Percentiles rank a stretch among this genome's conserved stretches.
Evolutionary conservation across 306 rosid species (phyloP).

Genomic region (Gastrolobium bilobum): DNA sequence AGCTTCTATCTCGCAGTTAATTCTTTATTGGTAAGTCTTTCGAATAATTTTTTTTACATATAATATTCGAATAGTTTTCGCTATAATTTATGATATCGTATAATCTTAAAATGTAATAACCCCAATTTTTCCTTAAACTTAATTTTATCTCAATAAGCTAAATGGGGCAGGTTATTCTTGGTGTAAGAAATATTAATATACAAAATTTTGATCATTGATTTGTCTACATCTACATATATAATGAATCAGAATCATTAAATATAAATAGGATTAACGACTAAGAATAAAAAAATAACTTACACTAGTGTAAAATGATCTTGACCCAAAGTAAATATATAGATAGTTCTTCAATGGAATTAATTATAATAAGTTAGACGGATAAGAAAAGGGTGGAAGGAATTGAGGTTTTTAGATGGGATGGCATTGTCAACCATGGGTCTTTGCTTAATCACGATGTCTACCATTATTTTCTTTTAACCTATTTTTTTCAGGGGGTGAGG

Average conservation of each 20-base stretch:
- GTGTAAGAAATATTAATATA: no score
- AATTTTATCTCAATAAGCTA: no score
- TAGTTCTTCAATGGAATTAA: not conserved
- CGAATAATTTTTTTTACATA: not conserved
- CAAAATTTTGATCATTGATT: no score
- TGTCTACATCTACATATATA: no score
- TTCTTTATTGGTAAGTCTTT: not conserved
- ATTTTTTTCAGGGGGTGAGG: not conserved
- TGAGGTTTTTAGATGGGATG: conserved; percentile 64
- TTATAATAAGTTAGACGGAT: conserved; percentile 35
- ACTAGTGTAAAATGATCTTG: no score
- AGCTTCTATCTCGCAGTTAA: not conserved
- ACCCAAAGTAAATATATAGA: not conserved
- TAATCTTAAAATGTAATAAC: not conserved
- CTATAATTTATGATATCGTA: not conserved
- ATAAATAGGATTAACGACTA: no score
- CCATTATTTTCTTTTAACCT: conserved; percentile 49
- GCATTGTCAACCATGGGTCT: conserved; percentile 73
- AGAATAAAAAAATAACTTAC: no score
- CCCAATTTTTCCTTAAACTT: no score
- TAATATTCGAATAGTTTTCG: not conserved
- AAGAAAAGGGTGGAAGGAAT: conserved; percentile 33
- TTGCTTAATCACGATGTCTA: conserved; percentile 68
- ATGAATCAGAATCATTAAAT: no score
- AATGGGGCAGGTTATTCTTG: no score